Base-by-base conservation (phyloP, 306 rosid genomes). In the Dryas alaskensis region DNA sequence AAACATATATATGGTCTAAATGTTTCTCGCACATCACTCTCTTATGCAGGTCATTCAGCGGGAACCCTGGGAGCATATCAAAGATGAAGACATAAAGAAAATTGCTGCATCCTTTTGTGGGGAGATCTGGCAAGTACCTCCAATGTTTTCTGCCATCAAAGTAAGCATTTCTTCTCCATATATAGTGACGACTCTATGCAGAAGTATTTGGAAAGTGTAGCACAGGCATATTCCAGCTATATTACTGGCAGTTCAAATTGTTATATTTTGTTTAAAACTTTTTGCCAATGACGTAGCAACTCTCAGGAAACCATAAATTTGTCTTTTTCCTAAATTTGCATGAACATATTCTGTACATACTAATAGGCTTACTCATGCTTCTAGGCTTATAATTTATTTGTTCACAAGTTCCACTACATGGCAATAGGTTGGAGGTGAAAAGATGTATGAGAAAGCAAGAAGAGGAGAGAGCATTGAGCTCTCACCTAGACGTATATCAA, bases 81-180 rank as follows among this genome's bases (percentile, higher is more conserved):
- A 89, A 88, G 96, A 94, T 40, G 94, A 76, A 80, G 92, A 91
- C 86, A 85, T 91, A 65, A 88, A 84, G 83, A 94, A 77, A 86
- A 84, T 74, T 74, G 94, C 86, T 64, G 73, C 84, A 11, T 81
- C 97, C 70, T 94, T 93, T 81, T 73, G 83, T 67, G 98, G 98
- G 73, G 97, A 94, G 89, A 91, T 88, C 74, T 94, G 97, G 98
- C 98, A 94, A 87, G 97, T 94, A 62, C 98, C 98, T 75, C 98
- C 98, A 22, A 94, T 94, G 97, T 94, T 94, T 82, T 94, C 98
- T 67, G 98, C 98, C 76, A 89, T 94, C 74, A 94, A 94, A 85
- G 98, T 94, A 86, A 88, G 92, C 70, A 51, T 27, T 73, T 27
- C 68, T 55, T 14, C 52, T 55, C 52, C 75, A 66, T 67, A 58